Evolutionary conservation across 2,329 filamentous ascomycete genomes (phyloP), one percentile per base, ranked within the genome.

Genomic region (Monosporascus sp.): DNA sequence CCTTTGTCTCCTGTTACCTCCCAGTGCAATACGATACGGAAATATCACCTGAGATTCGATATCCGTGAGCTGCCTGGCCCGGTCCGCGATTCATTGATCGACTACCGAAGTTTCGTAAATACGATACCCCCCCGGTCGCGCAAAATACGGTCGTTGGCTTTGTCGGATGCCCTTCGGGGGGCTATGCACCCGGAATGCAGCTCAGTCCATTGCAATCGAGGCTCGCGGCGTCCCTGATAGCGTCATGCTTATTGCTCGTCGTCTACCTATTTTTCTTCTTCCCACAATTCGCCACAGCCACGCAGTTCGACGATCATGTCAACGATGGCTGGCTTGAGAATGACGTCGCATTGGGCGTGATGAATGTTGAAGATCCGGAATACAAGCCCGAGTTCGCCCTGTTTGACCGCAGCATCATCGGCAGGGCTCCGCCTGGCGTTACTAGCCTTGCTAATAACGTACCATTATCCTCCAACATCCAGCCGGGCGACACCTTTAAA

Each of bases 171-270:
- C 71, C 70, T 66, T 65, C 64, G 70, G 69, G 38, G 43, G 76
- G 76, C 71, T 72, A 73, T 73, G 69, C 63, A 61, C 62, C 58
- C 66, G 70, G 64, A 59, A 82, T 83, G 80, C 75, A 85, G 71
- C 79, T 86, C 69, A 85, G 81, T 68, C 84, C 81, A 64, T 75
- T 89, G 61, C 88, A 89, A 75, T 87, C 85, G 73, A 86, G 87
- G 67, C 81, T 90, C 65, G 81, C 82, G 66, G 84, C 85, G 63
- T 88, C 86, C 53, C 67, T 87, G 51, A 75, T 81, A 63, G 82
- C 84, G 51, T 82, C 83, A 34, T 71, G 82, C 31, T 66, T 87
- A 49, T 69, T 89, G 34, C 62, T 87, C 36, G 64, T 83, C 40
- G 67, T 91, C 43, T 87, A 84, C 66, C 72, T 87, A 53, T 69